Evolutionary conservation across 805 yeast genomes (phyloP), one percentile per base, ranked within the genome.

Genomic region (Phaffomyces opuntiae): DNA sequence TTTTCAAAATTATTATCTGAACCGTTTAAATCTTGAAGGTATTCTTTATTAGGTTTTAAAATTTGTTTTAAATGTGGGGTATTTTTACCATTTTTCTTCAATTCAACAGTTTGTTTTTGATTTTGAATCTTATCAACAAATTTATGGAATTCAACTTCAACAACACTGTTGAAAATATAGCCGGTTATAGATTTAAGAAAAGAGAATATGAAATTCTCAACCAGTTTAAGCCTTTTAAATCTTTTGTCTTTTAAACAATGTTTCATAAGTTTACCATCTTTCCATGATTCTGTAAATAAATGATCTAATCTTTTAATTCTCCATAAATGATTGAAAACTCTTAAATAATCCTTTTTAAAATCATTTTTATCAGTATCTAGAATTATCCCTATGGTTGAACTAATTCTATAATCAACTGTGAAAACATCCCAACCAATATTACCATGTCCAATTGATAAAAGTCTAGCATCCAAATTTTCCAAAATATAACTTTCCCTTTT

Each of bases 361-460:
- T 69, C 66, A 19, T 65, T 69, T 49, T 55, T 65, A 39, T 60
- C 70, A 46, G 76, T 74, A 35, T 81, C 67, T 16, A 91, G 67
- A 4, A 85, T 72, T 26, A 74, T 67, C 9, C 78, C 70, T 38
- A 84, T 60, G 1, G 85, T 85, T 13, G 69, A 53, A 11, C 60
- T 72, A 11, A 78, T 56, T 44, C 75, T 68, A 61, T 86, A 93
- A 58, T 89, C 97, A 34, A 90, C 66, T 0, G 96, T 87, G 61
- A 91, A 90, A 2, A 86, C 88, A 59, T 90, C 95, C 96, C 96
- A 90, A 1, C 96, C 96, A 42, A 78, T 65, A 27, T 80, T 77
- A 0, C 87, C 83, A 53, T 82, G 87, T 4, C 81, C 81, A 41
- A 83, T 65, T 48, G 84, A 88, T 41, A 90, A 69, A 21, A 90